A percentile compares a stretch with the other conserved stretches of the same genome.
These are phyloP conservation scores for Penicillium paxilli DNA, from an alignment of 495 filamentous ascomycete genomes.

Conservation along the genomic window DNA sequence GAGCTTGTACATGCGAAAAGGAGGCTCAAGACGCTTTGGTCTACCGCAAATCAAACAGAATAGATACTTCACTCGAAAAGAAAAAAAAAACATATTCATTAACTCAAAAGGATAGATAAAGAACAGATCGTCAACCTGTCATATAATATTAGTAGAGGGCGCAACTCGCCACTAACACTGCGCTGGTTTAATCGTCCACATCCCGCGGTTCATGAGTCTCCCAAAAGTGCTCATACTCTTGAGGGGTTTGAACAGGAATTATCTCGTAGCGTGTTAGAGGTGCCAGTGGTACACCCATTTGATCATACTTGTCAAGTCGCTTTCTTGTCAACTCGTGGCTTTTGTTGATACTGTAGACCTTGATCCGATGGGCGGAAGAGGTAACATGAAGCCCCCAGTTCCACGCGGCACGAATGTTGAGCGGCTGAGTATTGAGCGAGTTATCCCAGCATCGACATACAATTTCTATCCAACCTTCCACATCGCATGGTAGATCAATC, in stretches of 20 bases:
- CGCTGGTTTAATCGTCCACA: slow-evolving; percentile 37
- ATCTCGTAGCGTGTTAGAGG: slow-evolving; percentile 52
- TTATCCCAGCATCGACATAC: slow-evolving; percentile 46
- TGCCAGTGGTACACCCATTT: slow-evolving; percentile 42
- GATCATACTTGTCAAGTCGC: slow-evolving; percentile 50
- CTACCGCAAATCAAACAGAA: no score
- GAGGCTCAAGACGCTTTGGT: no score
- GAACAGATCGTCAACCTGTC: no score
- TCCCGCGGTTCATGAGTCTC: slow-evolving; percentile 48
- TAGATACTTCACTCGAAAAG: no score
- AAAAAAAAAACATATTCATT: no score
- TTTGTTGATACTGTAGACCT: slow-evolving; percentile 63
- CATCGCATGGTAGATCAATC: slow-evolving; percentile 39
- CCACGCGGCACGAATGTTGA: slow-evolving; percentile 41
- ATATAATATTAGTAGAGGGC: no score
- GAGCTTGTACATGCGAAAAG: no score
- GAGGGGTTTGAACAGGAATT: slow-evolving; percentile 43
- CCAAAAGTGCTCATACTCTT: slow-evolving; percentile 50
- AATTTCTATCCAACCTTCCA: slow-evolving; percentile 46
- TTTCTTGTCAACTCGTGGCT: slow-evolving; percentile 44
- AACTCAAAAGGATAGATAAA: no score
- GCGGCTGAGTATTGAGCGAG: slow-evolving; percentile 41
- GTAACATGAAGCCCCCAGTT: slow-evolving; percentile 70
- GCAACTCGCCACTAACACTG: no score
- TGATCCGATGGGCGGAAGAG: slow-evolving; percentile 62